A percentile compares a stretch with the other conserved stretches of the same genome.
Conservation (phyloP, 225 moss, liverwort and hornwort genomes). For the Anthoceros angustus region DNA sequence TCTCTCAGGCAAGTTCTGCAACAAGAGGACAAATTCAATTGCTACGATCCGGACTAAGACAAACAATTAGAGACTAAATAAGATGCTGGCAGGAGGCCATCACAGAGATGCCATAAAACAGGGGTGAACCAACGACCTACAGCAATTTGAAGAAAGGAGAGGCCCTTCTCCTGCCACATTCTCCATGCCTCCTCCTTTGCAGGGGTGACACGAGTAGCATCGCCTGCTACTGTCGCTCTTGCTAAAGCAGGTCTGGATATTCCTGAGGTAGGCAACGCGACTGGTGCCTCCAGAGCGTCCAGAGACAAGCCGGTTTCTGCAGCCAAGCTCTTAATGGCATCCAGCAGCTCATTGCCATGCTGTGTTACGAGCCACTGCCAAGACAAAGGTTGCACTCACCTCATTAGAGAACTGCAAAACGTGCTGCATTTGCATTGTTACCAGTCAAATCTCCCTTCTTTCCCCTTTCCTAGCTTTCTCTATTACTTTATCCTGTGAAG, state of each 20-base stretch:
- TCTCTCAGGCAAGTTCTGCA: slow-evolving; percentile 60
- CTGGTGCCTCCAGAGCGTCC: slow-evolving; percentile 32
- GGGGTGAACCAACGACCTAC: slow-evolving; percentile 12
- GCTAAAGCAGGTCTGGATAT: slow-evolving; percentile 23
- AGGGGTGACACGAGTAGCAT: slow-evolving; percentile 31
- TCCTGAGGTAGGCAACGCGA: slow-evolving; percentile 17
- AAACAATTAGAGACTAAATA: background rate
- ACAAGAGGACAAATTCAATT: background rate
- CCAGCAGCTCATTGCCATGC: slow-evolving; percentile 53
- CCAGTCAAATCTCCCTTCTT: too few relatives aligned
- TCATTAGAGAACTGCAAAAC: too few relatives aligned
- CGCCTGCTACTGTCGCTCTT: slow-evolving; percentile 15
- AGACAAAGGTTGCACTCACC: background rate
- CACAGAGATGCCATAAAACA: background rate
- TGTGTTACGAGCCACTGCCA: slow-evolving; percentile 53
- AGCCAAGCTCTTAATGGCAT: slow-evolving; percentile 27
- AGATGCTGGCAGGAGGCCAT: background rate
- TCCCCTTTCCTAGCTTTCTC: too few relatives aligned
- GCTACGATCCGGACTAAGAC: background rate
- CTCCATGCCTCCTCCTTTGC: slow-evolving; percentile 84
- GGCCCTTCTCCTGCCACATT: slow-evolving; percentile 76
- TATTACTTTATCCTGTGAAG: background rate
- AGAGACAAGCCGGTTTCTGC: slow-evolving; percentile 24
- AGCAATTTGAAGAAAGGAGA: slow-evolving; percentile 54
- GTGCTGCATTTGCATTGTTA: too few relatives aligned